These are phyloP conservation scores for Trichomonascaceae sp. DNA, from an alignment of 1,139 yeast genomes.

Conservation along the genomic window DNA sequence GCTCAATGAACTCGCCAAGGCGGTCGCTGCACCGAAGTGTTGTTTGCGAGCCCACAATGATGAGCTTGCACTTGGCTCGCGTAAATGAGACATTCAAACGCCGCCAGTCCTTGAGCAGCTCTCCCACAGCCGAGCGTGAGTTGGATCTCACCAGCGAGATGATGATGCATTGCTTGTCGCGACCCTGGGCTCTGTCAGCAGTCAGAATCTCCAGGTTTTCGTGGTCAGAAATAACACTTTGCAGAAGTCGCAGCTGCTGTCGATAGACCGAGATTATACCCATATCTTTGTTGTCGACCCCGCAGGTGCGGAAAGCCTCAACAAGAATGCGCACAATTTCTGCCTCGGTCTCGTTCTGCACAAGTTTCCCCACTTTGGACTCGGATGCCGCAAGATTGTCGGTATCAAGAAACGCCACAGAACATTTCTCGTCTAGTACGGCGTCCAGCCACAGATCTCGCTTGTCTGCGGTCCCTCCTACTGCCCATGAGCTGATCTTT, in stretches of 20 bases:
- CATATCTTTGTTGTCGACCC: slow-evolving; percentile 44
- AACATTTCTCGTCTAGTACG: slow-evolving; percentile 29
- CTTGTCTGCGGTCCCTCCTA: slow-evolving; percentile 7
- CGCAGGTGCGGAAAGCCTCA: slow-evolving; percentile 43
- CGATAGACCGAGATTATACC: slow-evolving; percentile 88
- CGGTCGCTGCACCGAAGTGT: slow-evolving; percentile 47
- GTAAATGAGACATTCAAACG: slow-evolving; percentile 91
- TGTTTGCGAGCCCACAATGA: slow-evolving; percentile 63
- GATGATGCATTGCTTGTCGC: slow-evolving; percentile 84
- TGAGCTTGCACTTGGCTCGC: slow-evolving; percentile 71
- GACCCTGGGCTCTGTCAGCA: slow-evolving; percentile 92
- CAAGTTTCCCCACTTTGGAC: slow-evolving; percentile 43
- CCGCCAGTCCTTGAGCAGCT: slow-evolving; percentile 75
- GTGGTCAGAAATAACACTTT: slow-evolving; percentile 8
- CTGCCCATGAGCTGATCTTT: slow-evolving; percentile 12
- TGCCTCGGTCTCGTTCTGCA: slow-evolving; percentile 64
- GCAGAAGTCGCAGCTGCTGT: slow-evolving; percentile 55
- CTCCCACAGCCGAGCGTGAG: slow-evolving; percentile 54
- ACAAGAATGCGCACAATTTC: slow-evolving; percentile 49
- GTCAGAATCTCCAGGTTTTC: slow-evolving; percentile 61
- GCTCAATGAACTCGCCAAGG: slow-evolving; percentile 47
- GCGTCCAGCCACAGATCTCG: slow-evolving; percentile 32
- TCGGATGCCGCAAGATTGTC: slow-evolving; percentile 56
- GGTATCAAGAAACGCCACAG: slow-evolving; percentile 55
- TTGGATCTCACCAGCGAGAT: slow-evolving; percentile 82